Conservation (phyloP, 805 yeast genomes). For the Suhomyces kilbournensis region DNA sequence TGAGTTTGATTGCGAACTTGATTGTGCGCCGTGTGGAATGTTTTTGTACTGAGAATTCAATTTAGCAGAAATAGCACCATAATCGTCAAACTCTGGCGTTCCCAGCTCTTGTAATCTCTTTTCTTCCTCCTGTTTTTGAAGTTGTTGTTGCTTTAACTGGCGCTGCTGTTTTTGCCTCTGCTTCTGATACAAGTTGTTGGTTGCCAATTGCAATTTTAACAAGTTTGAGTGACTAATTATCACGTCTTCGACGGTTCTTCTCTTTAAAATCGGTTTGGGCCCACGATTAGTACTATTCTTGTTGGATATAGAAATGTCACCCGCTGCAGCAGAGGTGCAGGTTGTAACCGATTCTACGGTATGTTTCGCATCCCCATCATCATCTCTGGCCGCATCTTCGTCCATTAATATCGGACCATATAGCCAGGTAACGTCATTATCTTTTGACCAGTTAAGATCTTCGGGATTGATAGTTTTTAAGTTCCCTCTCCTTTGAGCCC, state of each 20-base stretch:
- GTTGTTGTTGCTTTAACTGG: slow-evolving; percentile 25
- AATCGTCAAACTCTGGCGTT: slow-evolving; percentile 42
- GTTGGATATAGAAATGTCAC: slow-evolving; percentile 42
- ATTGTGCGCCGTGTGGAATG: slow-evolving; percentile 1
- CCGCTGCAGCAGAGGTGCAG: slow-evolving; percentile 44
- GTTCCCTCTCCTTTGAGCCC: slow-evolving; percentile 78
- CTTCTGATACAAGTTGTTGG: slow-evolving; percentile 32
- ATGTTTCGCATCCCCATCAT: slow-evolving; percentile 7
- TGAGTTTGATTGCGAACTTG: slow-evolving; percentile 12
- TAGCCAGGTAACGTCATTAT: slow-evolving; percentile 95
- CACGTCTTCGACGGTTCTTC: slow-evolving; percentile 78
- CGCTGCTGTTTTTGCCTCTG: slow-evolving; percentile 26
- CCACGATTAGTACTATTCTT: slow-evolving; percentile 18
- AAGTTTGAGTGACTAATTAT: slow-evolving; percentile 61
- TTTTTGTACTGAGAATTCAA: slow-evolving; percentile 37
- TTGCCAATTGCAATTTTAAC: slow-evolving; percentile 40
- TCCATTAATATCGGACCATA: slow-evolving; percentile 81
- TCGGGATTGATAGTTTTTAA: slow-evolving; percentile 76
- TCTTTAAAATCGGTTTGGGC: slow-evolving; percentile 84
- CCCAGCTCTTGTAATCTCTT: background rate
- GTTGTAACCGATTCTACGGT: slow-evolving; percentile 15
- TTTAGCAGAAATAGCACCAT: slow-evolving; percentile 42
- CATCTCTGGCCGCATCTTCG: slow-evolving; percentile 17
- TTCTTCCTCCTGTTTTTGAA: slow-evolving; percentile 11
- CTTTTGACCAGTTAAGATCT: slow-evolving; percentile 91